Conservation (phyloP, 768 basidiomycete genomes). For the Rossbeevera mucosa region DNA sequence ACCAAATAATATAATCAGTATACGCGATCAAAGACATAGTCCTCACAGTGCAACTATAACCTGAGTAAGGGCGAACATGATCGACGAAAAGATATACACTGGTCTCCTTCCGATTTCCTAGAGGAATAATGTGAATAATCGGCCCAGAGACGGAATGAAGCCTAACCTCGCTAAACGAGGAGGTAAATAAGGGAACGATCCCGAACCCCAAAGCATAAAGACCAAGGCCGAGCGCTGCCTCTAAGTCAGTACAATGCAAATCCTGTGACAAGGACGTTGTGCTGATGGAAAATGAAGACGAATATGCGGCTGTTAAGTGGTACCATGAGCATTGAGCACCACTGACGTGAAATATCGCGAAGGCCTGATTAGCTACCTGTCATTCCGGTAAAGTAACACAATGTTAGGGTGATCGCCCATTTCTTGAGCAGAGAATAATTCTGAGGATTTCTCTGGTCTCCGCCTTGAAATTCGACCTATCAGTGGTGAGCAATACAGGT, state of each 20-base stretch:
- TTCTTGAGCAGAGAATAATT: slow-evolving; percentile 37
- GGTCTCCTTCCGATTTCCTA: slow-evolving; percentile 65
- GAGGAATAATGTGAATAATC: neutral
- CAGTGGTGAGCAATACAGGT: slow-evolving; percentile 1
- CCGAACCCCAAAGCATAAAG: slow-evolving; percentile 60
- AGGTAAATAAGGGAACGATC: slow-evolving; percentile 54
- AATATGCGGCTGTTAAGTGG: slow-evolving; percentile 37
- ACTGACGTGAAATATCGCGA: neutral
- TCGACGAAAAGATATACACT: slow-evolving; percentile 49
- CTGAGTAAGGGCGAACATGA: slow-evolving; percentile 50
- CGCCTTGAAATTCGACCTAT: slow-evolving; percentile 38
- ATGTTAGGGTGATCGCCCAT: slow-evolving; percentile 35
- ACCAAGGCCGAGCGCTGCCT: slow-evolving; percentile 45
- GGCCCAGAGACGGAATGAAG: neutral
- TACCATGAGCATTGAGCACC: slow-evolving; percentile 6
- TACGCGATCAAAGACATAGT: neutral
- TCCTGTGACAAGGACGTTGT: slow-evolving; percentile 48
- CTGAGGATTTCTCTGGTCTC: slow-evolving; percentile 37
- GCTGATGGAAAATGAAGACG: slow-evolving; percentile 52
- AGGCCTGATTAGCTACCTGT: slow-evolving; percentile 8
- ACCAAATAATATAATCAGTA: neutral
- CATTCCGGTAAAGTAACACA: slow-evolving; percentile 25
- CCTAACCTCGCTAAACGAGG: slow-evolving; percentile 57
- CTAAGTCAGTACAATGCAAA: slow-evolving; percentile 39
- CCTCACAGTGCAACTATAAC: slow-evolving; percentile 34